phyloP scores from a whole-genome alignment of 129 eudicot species.

The Saposhnikovia divaricata region DNA sequence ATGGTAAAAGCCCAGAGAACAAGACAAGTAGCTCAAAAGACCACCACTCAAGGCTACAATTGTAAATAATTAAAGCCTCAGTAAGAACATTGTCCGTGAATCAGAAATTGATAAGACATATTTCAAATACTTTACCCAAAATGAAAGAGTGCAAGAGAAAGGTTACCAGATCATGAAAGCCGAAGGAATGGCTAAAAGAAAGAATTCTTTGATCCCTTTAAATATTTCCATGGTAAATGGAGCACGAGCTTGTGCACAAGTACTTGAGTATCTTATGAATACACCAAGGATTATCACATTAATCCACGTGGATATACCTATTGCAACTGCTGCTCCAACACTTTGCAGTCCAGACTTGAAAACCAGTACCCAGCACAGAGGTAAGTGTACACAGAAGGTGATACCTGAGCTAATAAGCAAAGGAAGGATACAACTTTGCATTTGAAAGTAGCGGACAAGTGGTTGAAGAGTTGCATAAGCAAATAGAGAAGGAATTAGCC shows the following conservation, averaged over 20 bases:
- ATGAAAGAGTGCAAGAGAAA: background rate
- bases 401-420: constrained; percentile 48
- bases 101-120: background rate
- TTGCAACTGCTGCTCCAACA: constrained; percentile 62
- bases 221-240: constrained; percentile 45
- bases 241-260: constrained; percentile 48
- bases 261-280: constrained; percentile 48
- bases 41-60: constrained; percentile 81
- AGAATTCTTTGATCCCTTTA: constrained; percentile 49
- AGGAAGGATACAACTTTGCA: constrained; percentile 58
- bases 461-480: constrained; percentile 64
- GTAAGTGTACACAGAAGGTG: constrained; percentile 44
- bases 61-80: background rate
- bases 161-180: constrained; percentile 65
- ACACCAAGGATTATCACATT: constrained; percentile 41
- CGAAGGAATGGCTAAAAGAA: constrained; percentile 57
- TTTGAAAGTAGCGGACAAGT: constrained; percentile 62
- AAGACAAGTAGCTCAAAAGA: constrained; percentile 69
- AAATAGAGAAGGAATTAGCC: constrained; percentile 62
- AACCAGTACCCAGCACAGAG: constrained; percentile 58
- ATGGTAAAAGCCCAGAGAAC: constrained; percentile 62
- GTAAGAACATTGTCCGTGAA: background rate
- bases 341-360: constrained; percentile 41
- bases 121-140: background rate
- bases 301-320: constrained; percentile 51